Evolutionary conservation across 805 yeast species (phyloP), one percentile per base, ranked within the genome.

Genomic region (Diddensiella caesifluorescens): DNA sequence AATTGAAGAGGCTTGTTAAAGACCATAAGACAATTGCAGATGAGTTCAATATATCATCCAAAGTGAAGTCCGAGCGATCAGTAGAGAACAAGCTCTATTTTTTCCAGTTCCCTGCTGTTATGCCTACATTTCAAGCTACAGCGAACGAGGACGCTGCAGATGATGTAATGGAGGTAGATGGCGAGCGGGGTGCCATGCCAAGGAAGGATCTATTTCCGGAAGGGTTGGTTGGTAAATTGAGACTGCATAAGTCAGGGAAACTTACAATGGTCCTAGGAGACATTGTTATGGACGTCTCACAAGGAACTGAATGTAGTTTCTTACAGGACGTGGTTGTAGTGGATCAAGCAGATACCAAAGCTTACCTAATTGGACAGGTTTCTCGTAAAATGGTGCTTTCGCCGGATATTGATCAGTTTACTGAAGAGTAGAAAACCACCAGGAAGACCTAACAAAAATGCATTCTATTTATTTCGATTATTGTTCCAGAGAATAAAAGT

Each of bases 231-330:
- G 97, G 97, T 4, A 69, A 74, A 6, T 56, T 90, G 25, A 75
- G 90, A 42, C 69, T 80, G 35, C 96, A 89, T 60, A 75, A 80
- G 54, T 85, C 95, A 1, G 97, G 97, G 2, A 84, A 75, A 57
- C 60, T 87, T 16, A 71, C 94, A 3, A 73, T 89, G 60, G 73
- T 77, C 46, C 65, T 90, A 28, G 95, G 95, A 10, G 74, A 77
- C 39, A 74, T 77, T 5, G 69, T 74, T 2, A 73, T 80, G 71
- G 86, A 82, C 43, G 78, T 88, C 18, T 68, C 79, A 3, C 72
- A 75, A 53, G 96, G 96, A 12, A 77, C 85, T 2, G 72, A 79
- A 9, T 61, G 83, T 4, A 69, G 74, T 3, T 80, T 87, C 48
- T 63, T 83, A 21, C 96, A 90, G 59, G 90, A 86, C 45, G 68